Conservation (phyloP, 164 flowering plant genomes). For the Liquidambar formosana region DNA sequence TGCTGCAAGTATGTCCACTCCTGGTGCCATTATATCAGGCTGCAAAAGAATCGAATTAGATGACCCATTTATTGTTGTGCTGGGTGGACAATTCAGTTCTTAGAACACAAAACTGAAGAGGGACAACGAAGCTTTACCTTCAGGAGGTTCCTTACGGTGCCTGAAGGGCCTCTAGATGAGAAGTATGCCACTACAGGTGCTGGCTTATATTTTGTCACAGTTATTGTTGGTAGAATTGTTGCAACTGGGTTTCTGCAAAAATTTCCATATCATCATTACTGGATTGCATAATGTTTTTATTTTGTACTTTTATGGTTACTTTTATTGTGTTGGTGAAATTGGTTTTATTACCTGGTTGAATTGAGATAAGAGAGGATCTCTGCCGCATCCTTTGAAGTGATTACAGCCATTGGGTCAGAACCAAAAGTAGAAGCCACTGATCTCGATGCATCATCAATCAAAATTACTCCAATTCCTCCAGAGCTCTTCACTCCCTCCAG, state of each 20-base stretch:
- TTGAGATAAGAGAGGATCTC: slow-evolving; percentile 59
- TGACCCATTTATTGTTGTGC: no score
- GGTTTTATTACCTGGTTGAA: slow-evolving; percentile 57
- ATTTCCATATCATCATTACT: background rate
- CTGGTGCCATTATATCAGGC: slow-evolving; percentile 72
- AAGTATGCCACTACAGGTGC: slow-evolving; percentile 67
- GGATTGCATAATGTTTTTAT: no score
- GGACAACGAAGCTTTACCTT: slow-evolving; percentile 59
- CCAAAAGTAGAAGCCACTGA: slow-evolving; percentile 40
- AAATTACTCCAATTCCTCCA: slow-evolving; percentile 59
- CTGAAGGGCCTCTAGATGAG: slow-evolving; percentile 76
- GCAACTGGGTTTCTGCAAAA: slow-evolving; percentile 55
- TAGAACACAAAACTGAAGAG: no score
- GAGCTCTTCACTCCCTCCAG: slow-evolving; percentile 25
- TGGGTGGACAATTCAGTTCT: no score
- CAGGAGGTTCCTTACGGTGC: slow-evolving; percentile 47
- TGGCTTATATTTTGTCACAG: slow-evolving; percentile 44
- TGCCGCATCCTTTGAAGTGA: slow-evolving; percentile 41
- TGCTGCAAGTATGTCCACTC: background rate
- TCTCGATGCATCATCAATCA: slow-evolving; percentile 35
- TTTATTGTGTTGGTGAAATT: no score
- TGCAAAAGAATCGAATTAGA: no score
- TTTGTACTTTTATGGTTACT: no score
- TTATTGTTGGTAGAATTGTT: slow-evolving; percentile 57
- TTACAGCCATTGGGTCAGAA: slow-evolving; percentile 47